Conservation (phyloP, 2,329 filamentous ascomycete genomes). For the Knufia petricola region DNA sequence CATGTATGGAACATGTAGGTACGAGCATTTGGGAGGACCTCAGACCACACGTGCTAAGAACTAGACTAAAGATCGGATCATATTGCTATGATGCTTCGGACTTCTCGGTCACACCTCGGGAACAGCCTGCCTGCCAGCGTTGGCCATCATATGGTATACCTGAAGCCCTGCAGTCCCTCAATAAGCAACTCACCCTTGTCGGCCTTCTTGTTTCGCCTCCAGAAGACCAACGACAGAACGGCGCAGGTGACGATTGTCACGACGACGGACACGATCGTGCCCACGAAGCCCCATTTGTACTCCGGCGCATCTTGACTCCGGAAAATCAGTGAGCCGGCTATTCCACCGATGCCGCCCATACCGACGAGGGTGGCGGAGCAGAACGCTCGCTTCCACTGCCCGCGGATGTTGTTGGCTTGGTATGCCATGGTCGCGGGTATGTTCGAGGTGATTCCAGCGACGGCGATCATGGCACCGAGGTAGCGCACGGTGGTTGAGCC, state of each 20-base stretch:
- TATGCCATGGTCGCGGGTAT: constrained; percentile 64
- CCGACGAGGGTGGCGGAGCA: constrained; percentile 66
- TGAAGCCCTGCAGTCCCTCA: constrained; percentile 36
- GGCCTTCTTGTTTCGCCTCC: constrained; percentile 42
- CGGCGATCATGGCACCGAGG: constrained; percentile 63
- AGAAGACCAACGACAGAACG: constrained; percentile 46
- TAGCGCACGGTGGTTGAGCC: constrained; percentile 49
- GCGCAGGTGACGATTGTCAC: constrained; percentile 46
- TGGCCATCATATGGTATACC: constrained; percentile 26
- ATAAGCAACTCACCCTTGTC: constrained; percentile 39
- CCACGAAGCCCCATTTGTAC: constrained; percentile 29
- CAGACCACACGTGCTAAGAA: too few species aligned
- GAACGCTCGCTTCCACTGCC: constrained; percentile 79
- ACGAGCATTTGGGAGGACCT: too few species aligned
- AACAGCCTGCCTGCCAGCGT: too few species aligned
- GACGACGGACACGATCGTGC: constrained; percentile 38
- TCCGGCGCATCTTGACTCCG: constrained; percentile 32
- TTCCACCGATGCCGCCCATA: constrained; percentile 67
- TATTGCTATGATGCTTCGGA: too few species aligned
- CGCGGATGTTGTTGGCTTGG: constrained; percentile 78
- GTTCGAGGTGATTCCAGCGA: constrained; percentile 66
- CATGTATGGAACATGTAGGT: too few species aligned
- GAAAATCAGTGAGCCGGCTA: constrained; percentile 64
- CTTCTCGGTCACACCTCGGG: too few species aligned
- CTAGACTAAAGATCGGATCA: too few species aligned